Percentiles rank a stretch among this genome's conserved stretches.
Conservation (phyloP, 495 filamentous ascomycete genomes). For the Margaritispora aquatica region DNA sequence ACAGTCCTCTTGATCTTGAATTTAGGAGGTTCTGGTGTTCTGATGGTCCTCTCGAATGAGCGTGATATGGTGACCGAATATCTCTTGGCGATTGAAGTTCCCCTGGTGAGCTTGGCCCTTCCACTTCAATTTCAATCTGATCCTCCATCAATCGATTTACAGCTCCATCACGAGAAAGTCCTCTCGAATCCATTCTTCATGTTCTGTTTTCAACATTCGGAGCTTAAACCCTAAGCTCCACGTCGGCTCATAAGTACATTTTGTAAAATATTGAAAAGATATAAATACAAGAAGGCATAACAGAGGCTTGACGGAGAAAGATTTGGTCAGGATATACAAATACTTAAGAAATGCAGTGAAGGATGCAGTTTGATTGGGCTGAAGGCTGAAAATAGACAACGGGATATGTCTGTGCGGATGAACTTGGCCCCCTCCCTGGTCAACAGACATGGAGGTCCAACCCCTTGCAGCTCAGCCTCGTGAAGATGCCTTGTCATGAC, state of each 20-base stretch:
- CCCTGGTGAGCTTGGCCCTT: neutral
- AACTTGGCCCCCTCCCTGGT: neutral
- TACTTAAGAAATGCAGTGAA: neutral
- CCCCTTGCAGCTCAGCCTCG: conserved; percentile 3
- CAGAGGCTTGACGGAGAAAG: neutral
- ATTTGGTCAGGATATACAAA: neutral
- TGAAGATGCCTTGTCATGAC: neutral
- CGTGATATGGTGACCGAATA: neutral
- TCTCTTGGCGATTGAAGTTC: neutral
- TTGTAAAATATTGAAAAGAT: neutral
- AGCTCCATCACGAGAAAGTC: conserved; percentile 5
- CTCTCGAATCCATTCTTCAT: conserved; percentile 4
- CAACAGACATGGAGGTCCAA: neutral
- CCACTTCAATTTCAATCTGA: conserved; percentile 3
- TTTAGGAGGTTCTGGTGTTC: conserved; percentile 7
- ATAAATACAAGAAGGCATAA: neutral
- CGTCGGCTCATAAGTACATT: neutral
- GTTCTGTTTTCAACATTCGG: too few relatives aligned
- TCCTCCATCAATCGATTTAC: conserved; percentile 3
- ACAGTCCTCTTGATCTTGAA: neutral
- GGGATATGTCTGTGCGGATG: conserved; percentile 11
- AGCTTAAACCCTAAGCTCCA: neutral
- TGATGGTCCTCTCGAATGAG: conserved; percentile 6
- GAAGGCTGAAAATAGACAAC: conserved; percentile 9
- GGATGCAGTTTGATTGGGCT: neutral